Evolutionary conservation across 2,329 filamentous ascomycete species (phyloP).

Genomic region (Rhexocercosporidium sp.): DNA sequence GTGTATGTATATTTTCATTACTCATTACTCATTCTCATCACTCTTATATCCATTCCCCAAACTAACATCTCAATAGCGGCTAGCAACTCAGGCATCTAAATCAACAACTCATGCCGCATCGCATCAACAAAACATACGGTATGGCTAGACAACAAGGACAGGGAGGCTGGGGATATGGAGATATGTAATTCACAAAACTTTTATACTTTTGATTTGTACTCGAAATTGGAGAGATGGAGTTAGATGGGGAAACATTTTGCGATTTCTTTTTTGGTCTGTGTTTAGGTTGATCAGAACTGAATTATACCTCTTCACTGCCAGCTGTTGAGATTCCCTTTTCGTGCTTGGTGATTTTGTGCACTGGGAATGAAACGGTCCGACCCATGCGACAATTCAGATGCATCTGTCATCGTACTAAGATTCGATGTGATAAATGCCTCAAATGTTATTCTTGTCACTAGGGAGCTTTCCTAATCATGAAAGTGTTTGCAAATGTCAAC

Average conservation of each 20-base stretch:
- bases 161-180: neutral
- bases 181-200: conserved; percentile 20
- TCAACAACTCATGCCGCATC: neutral
- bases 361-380: neutral
- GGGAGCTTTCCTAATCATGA: too few species aligned
- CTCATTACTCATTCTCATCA: neutral
- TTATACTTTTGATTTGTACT: neutral
- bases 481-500: too few species aligned
- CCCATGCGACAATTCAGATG: too few species aligned
- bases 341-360: neutral
- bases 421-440: too few species aligned
- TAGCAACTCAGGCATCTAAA: conserved; percentile 13
- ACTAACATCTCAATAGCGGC: neutral
- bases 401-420: too few species aligned
- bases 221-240: conserved; percentile 16
- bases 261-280: conserved; percentile 1
- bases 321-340: neutral
- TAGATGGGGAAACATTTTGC: conserved; percentile 16
- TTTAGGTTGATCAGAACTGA: neutral
- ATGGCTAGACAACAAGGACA: conserved; percentile 1
- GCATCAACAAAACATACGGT: neutral
- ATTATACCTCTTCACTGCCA: neutral
- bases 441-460: too few species aligned
- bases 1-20: conserved; percentile 22
- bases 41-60: neutral